Percentiles rank a stretch among this genome's conserved stretches.
Conservation (phyloP, 2,329 filamentous ascomycete genomes). For the Thielaviopsis punctulata region DNA sequence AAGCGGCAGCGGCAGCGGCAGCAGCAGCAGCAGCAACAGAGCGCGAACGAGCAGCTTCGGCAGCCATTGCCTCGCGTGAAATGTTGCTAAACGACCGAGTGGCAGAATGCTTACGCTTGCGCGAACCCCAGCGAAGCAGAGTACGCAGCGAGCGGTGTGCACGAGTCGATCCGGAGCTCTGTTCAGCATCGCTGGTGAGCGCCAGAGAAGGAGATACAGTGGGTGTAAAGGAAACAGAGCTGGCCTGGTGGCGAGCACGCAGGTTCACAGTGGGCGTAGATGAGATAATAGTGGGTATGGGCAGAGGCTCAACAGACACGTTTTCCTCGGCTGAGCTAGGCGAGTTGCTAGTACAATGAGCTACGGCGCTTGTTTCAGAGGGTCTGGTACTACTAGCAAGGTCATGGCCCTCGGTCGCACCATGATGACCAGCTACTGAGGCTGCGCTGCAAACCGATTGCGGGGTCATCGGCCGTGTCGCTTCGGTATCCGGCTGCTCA, state of each 20-base stretch:
- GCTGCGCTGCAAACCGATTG: background rate
- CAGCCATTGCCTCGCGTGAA: slow-evolving; percentile 21
- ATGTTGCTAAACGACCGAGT: slow-evolving; percentile 13
- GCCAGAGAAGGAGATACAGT: slow-evolving; percentile 9
- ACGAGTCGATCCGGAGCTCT: slow-evolving; percentile 1
- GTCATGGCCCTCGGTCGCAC: background rate
- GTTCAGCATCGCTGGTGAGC: slow-evolving; percentile 4
- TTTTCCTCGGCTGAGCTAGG: background rate
- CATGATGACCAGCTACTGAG: background rate
- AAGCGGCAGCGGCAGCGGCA: background rate
- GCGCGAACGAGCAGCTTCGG: slow-evolving; percentile 22
- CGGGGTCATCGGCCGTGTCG: background rate
- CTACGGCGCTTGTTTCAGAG: background rate
- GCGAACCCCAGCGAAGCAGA: slow-evolving; percentile 14
- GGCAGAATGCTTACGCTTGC: slow-evolving; percentile 17
- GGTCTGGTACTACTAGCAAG: background rate
- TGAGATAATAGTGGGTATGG: background rate
- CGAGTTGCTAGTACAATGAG: background rate
- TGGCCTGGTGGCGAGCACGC: slow-evolving; percentile 3
- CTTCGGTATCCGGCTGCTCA: background rate
- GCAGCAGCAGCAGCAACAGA: slow-evolving; percentile 22
- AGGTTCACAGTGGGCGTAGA: background rate
- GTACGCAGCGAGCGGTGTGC: slow-evolving; percentile 4
- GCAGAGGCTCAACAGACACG: background rate
- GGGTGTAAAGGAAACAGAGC: slow-evolving; percentile 11